Base-by-base conservation (phyloP, 306 rosid species). In the Astragalus membranaceus region DNA sequence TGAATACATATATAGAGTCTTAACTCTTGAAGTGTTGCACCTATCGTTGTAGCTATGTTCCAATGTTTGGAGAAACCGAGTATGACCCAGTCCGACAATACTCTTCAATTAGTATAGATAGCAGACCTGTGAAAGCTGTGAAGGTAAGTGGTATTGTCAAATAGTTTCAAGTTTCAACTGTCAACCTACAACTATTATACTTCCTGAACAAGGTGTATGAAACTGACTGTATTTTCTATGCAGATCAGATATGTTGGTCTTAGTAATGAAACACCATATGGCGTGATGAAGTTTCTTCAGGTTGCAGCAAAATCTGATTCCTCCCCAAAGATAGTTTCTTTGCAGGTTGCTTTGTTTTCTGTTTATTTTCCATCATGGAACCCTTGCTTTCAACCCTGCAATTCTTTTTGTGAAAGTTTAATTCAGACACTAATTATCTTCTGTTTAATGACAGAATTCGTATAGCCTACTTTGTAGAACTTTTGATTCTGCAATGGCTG, bases 221-320 rank as follows among this genome's bases (percentile, higher is more conserved):
- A 67, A 64, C 32, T 67, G 60, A 54, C 20, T 50, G 55, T 10
- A 0, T 16, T 63, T 73, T 80, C 57, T 65, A 66, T 81, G 82
- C 81, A 88, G 96, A 84, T 90, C 67, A 90, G 96, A 79, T 85
- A 88, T 16, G 37, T 82, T 81, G 98, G 98, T 77, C 89, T 94
- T 50, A 85, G 98, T 79, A 93, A 90, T 52, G 97, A 93, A 83
- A 93, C 98, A 2, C 90, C 98, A 11, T 94, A 90, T 67, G 98
- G 98, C 26, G 35, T 87, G 53, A 94, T 94, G 98, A 94, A 94
- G 82, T 94, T 94, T 83, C 78, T 85, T 81, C 89, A 87, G 80
- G 81, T 58, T 64, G 87, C 92, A 63, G 84, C 85, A 83, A 85
- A 79, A 44, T 69, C 37, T 37, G 35, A 81, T 72, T 39, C 75